Evolutionary conservation across 208 protist species (phyloP), one percentile per base, ranked within the genome.

Genomic region (Zelonia costaricensis): DNA sequence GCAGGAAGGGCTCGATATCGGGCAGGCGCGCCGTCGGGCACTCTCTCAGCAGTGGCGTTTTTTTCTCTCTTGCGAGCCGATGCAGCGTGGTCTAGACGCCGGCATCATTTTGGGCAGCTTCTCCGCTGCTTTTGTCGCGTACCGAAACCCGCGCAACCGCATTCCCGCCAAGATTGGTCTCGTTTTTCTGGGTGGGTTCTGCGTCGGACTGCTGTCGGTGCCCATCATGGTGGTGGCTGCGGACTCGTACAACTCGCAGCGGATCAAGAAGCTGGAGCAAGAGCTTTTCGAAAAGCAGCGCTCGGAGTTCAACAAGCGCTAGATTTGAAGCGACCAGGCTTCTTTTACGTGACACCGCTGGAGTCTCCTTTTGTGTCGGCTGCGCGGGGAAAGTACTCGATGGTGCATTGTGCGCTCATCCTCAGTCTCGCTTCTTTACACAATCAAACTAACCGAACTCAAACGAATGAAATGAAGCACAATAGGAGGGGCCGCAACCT

Each of bases 1-100:
- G 53, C 83, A 91, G 38, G 87, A 94, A 42, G 87, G 87, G 1
- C 76, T 94, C 25, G 76, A 86, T 31, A 86, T 94, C 57, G 87
- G 87, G 6, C 69, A 91, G 36, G 23, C 64, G 4, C 77, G 77
- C 23, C 58, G 78, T 27, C 73, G 73, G 18, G 78, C 66, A 4
- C 61, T 94, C 36, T 73, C 87, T 13, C 87, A 94, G 38, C 87
- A 94, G 59, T 94, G 87, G 84, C 83, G 87, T 7, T 94, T 94
- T 51, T 94, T 91, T 49, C 60, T 94, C 0, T 88, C 87, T 0
- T 87, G 82, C 73, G 87, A 94, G 48, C 87, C 87, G 30, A 81
- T 94, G 74, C 87, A 94, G 56, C 80, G 84, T 6, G 87, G 84
- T 16, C 67, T 94, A 7, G 87, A 94, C 52, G 87, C 87, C 0